Evolutionary conservation across 495 filamentous ascomycete genomes (phyloP), one percentile per base, ranked within the genome.

Genomic region (Penicillium steckii): DNA sequence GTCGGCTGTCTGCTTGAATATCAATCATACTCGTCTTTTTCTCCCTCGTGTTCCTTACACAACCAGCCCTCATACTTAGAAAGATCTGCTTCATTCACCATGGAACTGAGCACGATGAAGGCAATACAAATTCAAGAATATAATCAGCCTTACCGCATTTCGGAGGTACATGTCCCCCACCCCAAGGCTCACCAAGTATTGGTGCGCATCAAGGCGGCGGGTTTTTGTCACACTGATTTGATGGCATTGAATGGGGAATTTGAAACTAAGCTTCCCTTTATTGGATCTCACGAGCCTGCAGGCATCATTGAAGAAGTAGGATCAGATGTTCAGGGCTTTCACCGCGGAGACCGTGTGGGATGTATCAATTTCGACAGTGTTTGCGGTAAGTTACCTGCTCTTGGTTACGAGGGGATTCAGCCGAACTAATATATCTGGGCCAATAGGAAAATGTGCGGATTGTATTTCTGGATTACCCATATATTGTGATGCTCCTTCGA

Each of bases 221-320:
- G 77, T 9, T 71, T 82, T 57, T 85, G 82, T 70, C 82, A 85
- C 65, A 84, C 83, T 7, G 83, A 85, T 62, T 52, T 62, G 51
- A 82, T 83, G 75, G 55, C 26, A 75, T 79, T 26, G 53, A 53
- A 32, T 58, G 68, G 2, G 78, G 83, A 69, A 40, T 61, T 77
- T 60, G 55, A 56, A 19, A 66, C 71, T 15, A 48, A 56, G 13
- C 68, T 84, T 6, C 80, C 81, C 0, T 70, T 69, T 47, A 83
- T 72, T 23, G 80, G 72, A 3, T 84, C 77, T 0, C 84, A 87
- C 58, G 81, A 85, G 65, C 81, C 80, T 17, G 60, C 76, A 12
- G 82, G 83, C 9, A 82, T 76, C 5, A 72, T 85, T 30, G 75
- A 75, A 19, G 68, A 70, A 1, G 46, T 76, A 26, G 83, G 82